Evolutionary conservation across 768 basidiomycete genomes (phyloP), one percentile per base, ranked within the genome.

Genomic region (Dacryopinax spathularia): DNA sequence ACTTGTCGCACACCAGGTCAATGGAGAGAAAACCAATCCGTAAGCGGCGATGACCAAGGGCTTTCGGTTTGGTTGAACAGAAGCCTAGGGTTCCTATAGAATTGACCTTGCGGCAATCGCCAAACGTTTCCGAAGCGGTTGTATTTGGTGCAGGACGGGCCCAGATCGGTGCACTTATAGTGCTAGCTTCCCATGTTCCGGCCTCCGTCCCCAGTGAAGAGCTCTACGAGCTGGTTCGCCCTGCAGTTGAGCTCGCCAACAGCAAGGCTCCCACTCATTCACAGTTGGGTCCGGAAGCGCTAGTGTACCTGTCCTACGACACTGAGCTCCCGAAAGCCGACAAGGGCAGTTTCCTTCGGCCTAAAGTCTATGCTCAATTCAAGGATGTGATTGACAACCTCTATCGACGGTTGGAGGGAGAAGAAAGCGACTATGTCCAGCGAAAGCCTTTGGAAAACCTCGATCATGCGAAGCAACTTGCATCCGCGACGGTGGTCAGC

Each of bases 11-110:
- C n/a, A n/a, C 0, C 71, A 76, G 64, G 72, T 72, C 9, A 66
- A 75, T 1, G 81, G 82, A 6, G 82, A 83, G 71, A 83, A 83
- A 73, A 81, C 80, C 10, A 82, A 82, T 65, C 81, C 81, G 71
- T 71, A 66, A 15, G 64, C 66, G n/a, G n/a, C n/a, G n/a, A n/a
- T n/a, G n/a, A n/a, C n/a, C n/a, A n/a, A n/a, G n/a, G n/a, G n/a
- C n/a, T n/a, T n/a, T n/a, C n/a, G n/a, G n/a, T n/a, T n/a, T n/a
- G n/a, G n/a, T n/a, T n/a, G n/a, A n/a, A n/a, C n/a, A n/a, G 4
- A 9, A 2, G 31, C 37, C 22, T 33, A 9, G 61, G 34, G 78
- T 81, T 3, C 80, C 81, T 0, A 81, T 82, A 62, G 82, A 82
- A 66, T 74, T 81, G 36, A 72, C 75, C 20, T 77, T 83, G 62